Base-by-base conservation (phyloP, 768 basidiomycete species). In the Trametopsis cervina region DNA sequence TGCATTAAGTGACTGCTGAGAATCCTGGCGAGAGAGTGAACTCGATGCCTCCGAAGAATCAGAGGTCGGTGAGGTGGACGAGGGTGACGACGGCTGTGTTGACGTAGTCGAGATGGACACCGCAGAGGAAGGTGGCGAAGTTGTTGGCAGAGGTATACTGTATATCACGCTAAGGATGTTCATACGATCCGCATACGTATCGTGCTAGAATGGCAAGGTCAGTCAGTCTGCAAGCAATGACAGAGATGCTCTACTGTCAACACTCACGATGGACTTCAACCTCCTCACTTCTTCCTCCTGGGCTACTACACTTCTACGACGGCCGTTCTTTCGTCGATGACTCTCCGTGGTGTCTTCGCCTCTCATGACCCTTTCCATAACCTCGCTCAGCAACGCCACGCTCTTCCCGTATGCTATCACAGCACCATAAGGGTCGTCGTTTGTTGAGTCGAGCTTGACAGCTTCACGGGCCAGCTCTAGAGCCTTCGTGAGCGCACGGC, bases 131-230 rank as follows among this genome's bases (percentile, higher is more conserved):
- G 78, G 64, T 22, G 79, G 75, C 10, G 85, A 74, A 59, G 85
- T 79, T 18, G 84, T 83, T 38, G 80, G 76, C 38, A 85, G 76
- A 21, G 86, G 86, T 63, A 92, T 89, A 63, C 81, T 85, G 70
- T 92, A 92, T 53, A 91, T 90, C 54, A 89, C 75, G 57, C 86
- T 88, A 47, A 95, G 76, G 60, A 94, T 92, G 60, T 88, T 86
- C 85, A 95, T 91, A 44, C 92, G 80, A 65, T 95, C 89, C 50
- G 88, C 89, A 64, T 95, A 95, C 7, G 92, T 94, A 65, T 95
- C 92, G 62, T 94, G 92, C 91, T 93, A 13, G 13, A 17, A 17
- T 13, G 40, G 44, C 25, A 44, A 51, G 25, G 12, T 29, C 23
- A 46, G 17, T 18, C 29, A 35, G 7, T 21, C 26, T 45, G 33